Evolutionary conservation across 768 basidiomycete genomes (phyloP).

Genomic region (Phanerochaete sordida): DNA sequence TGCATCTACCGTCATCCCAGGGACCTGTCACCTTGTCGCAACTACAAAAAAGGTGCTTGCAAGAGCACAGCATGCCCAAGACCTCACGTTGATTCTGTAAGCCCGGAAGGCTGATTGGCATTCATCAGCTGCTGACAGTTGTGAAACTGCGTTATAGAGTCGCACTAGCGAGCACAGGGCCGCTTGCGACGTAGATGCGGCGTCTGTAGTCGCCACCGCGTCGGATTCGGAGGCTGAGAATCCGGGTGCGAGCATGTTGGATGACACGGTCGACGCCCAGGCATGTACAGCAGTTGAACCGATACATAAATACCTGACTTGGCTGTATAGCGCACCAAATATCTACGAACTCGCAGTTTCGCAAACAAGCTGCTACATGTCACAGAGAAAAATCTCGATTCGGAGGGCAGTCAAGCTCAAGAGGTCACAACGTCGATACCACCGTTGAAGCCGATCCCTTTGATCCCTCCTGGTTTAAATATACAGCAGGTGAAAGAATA

Average conservation of each 20-base stretch:
- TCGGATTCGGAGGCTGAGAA: not conserved
- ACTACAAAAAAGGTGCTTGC: conserved; percentile 9
- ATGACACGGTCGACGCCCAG: not conserved
- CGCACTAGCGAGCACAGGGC: not conserved
- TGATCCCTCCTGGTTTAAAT: conserved; percentile 22
- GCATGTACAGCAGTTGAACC: not conserved
- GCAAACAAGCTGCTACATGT: not conserved
- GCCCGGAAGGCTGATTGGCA: not conserved
- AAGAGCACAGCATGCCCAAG: not conserved
- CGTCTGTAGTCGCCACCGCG: not conserved
- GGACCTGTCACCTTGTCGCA: conserved; percentile 2
- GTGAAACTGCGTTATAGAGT: not conserved
- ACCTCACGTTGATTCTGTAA: not conserved
- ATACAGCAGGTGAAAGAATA: conserved; percentile 12
- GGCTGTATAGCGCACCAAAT: not conserved
- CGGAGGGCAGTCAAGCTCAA: not conserved
- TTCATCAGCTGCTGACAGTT: too few species aligned
- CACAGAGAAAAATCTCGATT: too few species aligned
- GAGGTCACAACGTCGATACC: not conserved
- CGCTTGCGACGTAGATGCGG: not conserved
- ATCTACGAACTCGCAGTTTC: not conserved
- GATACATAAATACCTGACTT: too few species aligned
- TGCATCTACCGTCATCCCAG: not conserved
- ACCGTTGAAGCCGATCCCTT: conserved; percentile 4
- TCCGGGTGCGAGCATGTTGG: not conserved